Percentiles rank a stretch among this genome's conserved stretches.
Conservation (phyloP, 2,329 filamentous ascomycete genomes). For the Coniochaeta sp. region DNA sequence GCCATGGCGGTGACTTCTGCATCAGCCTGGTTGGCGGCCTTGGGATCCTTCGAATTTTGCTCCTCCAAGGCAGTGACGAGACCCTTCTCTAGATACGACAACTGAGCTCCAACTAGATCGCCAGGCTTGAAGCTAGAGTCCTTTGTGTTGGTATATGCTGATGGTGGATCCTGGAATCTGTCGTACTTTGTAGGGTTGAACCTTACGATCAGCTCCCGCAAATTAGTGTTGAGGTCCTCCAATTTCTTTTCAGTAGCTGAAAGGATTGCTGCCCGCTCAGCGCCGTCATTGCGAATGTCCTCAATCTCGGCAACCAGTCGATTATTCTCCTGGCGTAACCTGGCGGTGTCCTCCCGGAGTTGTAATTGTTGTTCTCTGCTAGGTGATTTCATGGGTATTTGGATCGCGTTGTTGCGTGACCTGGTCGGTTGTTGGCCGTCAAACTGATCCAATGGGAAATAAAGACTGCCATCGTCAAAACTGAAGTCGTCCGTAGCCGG, state of each 20-base stretch:
- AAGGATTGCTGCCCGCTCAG: constrained; percentile 41
- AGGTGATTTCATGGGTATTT: constrained; percentile 52
- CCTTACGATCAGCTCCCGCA: constrained; percentile 60
- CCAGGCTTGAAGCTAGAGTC: constrained; percentile 31
- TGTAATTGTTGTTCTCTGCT: constrained; percentile 42
- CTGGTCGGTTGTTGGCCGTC: constrained; percentile 33
- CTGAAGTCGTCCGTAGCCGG: constrained; percentile 48
- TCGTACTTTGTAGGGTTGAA: constrained; percentile 50
- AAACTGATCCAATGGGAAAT: constrained; percentile 59
- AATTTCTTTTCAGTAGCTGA: constrained; percentile 58
- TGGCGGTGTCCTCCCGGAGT: constrained; percentile 19
- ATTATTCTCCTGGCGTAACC: constrained; percentile 20
- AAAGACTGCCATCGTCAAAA: constrained; percentile 73
- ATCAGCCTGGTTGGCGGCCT: constrained; percentile 15
- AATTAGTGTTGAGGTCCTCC: constrained; percentile 57
- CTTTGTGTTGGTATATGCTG: constrained; percentile 12
- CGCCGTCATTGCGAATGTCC: constrained; percentile 24
- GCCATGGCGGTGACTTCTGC: constrained; percentile 13
- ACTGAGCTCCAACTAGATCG: constrained; percentile 44
- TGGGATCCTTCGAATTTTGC: constrained; percentile 32
- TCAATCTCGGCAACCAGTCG: constrained; percentile 26
- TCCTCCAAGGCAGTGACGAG: constrained; percentile 54
- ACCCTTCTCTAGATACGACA: constrained; percentile 65
- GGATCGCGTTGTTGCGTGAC: constrained; percentile 37
- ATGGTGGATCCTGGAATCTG: constrained; percentile 33